phyloP scores from a whole-genome alignment of 2,329 filamentous ascomycete genomes.

The Pseudogymnoascus sp. region DNA sequence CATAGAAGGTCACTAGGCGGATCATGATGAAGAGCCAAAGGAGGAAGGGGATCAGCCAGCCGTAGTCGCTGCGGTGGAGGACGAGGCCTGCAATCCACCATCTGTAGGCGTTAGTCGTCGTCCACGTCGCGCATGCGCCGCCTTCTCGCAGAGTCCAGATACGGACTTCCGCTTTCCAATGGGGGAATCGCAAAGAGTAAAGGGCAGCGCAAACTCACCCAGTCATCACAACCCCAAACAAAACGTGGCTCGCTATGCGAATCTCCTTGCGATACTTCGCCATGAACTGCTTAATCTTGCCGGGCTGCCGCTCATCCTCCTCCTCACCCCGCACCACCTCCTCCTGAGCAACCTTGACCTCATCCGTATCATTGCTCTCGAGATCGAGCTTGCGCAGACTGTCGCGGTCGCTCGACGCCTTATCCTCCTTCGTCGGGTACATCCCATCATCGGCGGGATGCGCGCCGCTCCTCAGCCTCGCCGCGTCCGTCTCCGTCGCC shows the following conservation, averaged over 20 bases:
- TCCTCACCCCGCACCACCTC: background rate
- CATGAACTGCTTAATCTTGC: background rate
- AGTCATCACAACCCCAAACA: background rate
- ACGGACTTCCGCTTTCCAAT: background rate
- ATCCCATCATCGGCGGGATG: background rate
- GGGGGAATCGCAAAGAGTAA: background rate
- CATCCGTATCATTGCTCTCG: background rate
- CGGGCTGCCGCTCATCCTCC: background rate
- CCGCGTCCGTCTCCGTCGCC: background rate
- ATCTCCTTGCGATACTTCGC: background rate
- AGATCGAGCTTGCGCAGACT: background rate
- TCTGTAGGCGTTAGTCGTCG: constrained; percentile 26
- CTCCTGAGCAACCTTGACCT: background rate
- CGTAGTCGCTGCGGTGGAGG: constrained; percentile 61
- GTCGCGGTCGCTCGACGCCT: background rate
- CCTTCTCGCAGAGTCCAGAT: background rate
- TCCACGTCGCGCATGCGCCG: background rate
- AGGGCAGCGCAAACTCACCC: background rate
- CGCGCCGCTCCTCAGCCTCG: background rate
- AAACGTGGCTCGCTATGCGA: background rate
- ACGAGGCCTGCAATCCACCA: constrained; percentile 75
- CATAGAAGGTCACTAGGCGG: constrained; percentile 64
- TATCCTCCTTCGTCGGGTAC: background rate
- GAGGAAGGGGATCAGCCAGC: constrained; percentile 80
- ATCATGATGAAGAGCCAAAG: constrained; percentile 68